Percentiles rank a stretch among this genome's conserved stretches.
Conservation (phyloP, 345 rosid species). For the Ceriops zippeliana region DNA sequence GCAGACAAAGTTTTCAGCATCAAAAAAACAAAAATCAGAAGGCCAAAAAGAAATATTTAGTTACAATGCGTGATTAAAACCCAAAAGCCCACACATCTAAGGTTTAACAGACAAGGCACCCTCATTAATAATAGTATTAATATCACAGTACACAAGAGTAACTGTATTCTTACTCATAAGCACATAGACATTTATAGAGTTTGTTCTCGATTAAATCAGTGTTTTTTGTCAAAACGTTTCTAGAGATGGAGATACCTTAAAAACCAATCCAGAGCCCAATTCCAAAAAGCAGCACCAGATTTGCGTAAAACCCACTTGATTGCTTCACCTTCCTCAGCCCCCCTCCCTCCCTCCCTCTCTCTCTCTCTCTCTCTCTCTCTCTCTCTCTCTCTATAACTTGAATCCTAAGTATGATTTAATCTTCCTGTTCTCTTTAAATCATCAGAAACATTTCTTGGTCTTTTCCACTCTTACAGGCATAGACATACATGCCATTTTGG, state of each 20-base stretch:
- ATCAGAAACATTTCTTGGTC: conserved; percentile 18
- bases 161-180: conserved; percentile 18
- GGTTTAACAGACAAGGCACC: conserved; percentile 7
- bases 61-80: too few species aligned
- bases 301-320: conserved; percentile 65
- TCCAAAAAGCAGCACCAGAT: conserved; percentile 53
- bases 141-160: background rate
- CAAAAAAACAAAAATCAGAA: too few species aligned
- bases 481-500: conserved; percentile 11
- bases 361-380: conserved; percentile 13
- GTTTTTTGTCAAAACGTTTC: background rate
- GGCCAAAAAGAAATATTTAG: too few species aligned
- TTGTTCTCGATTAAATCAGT: conserved; percentile 18
- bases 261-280: conserved; percentile 47
- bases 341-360: background rate
- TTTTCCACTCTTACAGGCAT: background rate
- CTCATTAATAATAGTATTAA: conserved; percentile 5
- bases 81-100: background rate
- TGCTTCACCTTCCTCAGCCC: conserved; percentile 47
- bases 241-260: conserved; percentile 40
- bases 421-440: conserved; percentile 33
- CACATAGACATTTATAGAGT: conserved; percentile 15
- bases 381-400: conserved; percentile 42
- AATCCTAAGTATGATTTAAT: conserved; percentile 48
- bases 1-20: too few species aligned